A percentile compares a stretch with the other conserved stretches of the same genome.
phyloP scores from a whole-genome alignment of 2,329 filamentous ascomycete genomes.

The Conoideocrella luteorostrata region DNA sequence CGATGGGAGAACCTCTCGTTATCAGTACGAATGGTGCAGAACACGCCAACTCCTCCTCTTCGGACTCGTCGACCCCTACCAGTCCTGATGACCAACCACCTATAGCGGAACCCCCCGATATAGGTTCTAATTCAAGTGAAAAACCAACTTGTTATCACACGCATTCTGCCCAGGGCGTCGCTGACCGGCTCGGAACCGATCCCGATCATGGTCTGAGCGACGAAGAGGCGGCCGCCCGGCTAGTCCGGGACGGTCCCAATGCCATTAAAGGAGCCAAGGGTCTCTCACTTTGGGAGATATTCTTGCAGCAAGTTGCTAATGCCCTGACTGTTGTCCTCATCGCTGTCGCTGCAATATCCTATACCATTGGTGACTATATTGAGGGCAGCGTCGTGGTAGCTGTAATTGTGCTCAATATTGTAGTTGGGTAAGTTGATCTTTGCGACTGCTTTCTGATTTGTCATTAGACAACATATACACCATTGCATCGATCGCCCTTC shows the following conservation, averaged over 20 bases:
- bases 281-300: slow-evolving; percentile 67
- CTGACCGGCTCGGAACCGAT: slow-evolving; percentile 34
- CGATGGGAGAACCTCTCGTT: slow-evolving; percentile 35
- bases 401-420: slow-evolving; percentile 61
- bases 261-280: slow-evolving; percentile 65
- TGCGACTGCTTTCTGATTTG: too few relatives aligned
- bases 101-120: slow-evolving; percentile 32
- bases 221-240: slow-evolving; percentile 57
- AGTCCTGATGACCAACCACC: slow-evolving; percentile 32
- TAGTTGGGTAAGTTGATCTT: slow-evolving; percentile 48
- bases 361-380: slow-evolving; percentile 58
- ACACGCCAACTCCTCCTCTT: slow-evolving; percentile 30
- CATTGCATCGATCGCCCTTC: too few relatives aligned
- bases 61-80: slow-evolving; percentile 29
- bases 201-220: slow-evolving; percentile 54
- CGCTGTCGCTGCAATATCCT: slow-evolving; percentile 65
- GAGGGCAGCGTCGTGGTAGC: slow-evolving; percentile 58
- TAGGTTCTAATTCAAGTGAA: slow-evolving; percentile 17
- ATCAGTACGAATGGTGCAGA: slow-evolving; percentile 35
- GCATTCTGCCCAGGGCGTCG: slow-evolving; percentile 27
- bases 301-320: slow-evolving; percentile 71
- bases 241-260: slow-evolving; percentile 62
- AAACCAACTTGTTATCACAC: slow-evolving; percentile 29
- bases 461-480: too few relatives aligned
- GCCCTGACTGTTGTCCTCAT: slow-evolving; percentile 69